Conservation (phyloP, 2,329 filamentous ascomycete species). For the Penicillium fuscoglaucum region DNA sequence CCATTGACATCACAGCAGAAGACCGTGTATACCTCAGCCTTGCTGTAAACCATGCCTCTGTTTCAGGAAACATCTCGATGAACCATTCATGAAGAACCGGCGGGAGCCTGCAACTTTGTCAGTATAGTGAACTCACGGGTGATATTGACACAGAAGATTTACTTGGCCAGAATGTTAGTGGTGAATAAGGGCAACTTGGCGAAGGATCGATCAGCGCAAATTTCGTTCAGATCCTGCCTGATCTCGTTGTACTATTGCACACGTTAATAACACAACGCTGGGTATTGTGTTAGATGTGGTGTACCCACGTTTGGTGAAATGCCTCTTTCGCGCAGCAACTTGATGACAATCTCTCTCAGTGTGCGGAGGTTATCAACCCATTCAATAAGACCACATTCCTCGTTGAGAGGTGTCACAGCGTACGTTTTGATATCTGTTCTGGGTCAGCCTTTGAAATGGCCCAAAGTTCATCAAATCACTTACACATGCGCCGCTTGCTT, state of each 20-base stretch:
- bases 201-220: slow-evolving; percentile 54
- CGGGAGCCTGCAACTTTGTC: slow-evolving; percentile 60
- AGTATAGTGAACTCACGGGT: neutral
- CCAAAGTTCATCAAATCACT: slow-evolving; percentile 17
- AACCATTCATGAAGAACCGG: slow-evolving; percentile 93
- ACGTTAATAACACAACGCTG: slow-evolving; percentile 1
- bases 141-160: slow-evolving; percentile 10
- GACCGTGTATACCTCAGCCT: slow-evolving; percentile 88
- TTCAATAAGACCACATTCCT: slow-evolving; percentile 96
- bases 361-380: slow-evolving; percentile 98
- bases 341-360: slow-evolving; percentile 83
- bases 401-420: slow-evolving; percentile 91
- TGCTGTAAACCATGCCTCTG: slow-evolving; percentile 86
- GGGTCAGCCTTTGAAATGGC: slow-evolving; percentile 12
- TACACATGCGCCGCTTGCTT: slow-evolving; percentile 78
- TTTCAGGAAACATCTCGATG: slow-evolving; percentile 88
- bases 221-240: slow-evolving; percentile 60
- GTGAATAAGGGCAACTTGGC: slow-evolving; percentile 71
- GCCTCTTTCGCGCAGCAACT: slow-evolving; percentile 72
- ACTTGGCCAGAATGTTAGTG: slow-evolving; percentile 56
- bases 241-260: slow-evolving; percentile 64
- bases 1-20: slow-evolving; percentile 99
- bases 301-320: slow-evolving; percentile 54
- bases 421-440: slow-evolving; percentile 81
- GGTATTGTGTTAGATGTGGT: neutral